A percentile compares a stretch with the other conserved stretches of the same genome.
phyloP scores from a whole-genome alignment of 148 eudicot genomes.

The Chenopodium album region DNA sequence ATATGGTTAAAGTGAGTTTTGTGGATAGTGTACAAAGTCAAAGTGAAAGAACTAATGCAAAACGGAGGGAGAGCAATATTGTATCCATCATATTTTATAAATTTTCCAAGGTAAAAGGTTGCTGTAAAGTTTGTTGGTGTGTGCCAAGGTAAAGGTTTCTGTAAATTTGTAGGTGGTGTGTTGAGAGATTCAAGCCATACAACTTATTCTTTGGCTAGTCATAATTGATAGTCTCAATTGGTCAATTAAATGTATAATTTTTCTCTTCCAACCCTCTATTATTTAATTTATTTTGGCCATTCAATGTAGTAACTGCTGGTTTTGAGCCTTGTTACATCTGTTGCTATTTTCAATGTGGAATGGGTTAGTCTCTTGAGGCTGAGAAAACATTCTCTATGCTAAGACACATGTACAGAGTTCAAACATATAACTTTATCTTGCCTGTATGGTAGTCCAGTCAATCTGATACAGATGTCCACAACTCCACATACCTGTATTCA shows the following conservation, averaged over 20 bases:
- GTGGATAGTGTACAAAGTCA: too few species aligned
- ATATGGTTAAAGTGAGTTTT: too few species aligned
- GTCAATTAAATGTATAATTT: not conserved
- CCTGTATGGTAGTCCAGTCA: not conserved
- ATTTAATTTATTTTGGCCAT: not conserved
- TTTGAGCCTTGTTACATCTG: not conserved
- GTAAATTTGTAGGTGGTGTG: not conserved
- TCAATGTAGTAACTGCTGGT: not conserved
- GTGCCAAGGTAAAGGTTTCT: not conserved
- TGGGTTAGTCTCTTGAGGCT: not conserved
- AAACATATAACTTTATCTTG: not conserved
- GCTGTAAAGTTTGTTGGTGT: not conserved
- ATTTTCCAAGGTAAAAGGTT: not conserved
- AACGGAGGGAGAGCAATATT: not conserved
- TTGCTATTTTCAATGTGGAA: not conserved
- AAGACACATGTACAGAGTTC: not conserved
- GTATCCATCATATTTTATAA: not conserved
- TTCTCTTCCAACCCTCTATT: not conserved
- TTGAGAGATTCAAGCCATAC: not conserved
- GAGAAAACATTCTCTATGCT: not conserved
- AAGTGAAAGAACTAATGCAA: too few species aligned
- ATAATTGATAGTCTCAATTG: not conserved
- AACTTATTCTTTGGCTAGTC: not conserved
- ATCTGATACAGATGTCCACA: not conserved
- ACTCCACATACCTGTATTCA: not conserved